These are phyloP conservation scores for Rhizoctonia solani DNA, from an alignment of 1,284 basidiomycete genomes.

Conservation along the genomic window DNA sequence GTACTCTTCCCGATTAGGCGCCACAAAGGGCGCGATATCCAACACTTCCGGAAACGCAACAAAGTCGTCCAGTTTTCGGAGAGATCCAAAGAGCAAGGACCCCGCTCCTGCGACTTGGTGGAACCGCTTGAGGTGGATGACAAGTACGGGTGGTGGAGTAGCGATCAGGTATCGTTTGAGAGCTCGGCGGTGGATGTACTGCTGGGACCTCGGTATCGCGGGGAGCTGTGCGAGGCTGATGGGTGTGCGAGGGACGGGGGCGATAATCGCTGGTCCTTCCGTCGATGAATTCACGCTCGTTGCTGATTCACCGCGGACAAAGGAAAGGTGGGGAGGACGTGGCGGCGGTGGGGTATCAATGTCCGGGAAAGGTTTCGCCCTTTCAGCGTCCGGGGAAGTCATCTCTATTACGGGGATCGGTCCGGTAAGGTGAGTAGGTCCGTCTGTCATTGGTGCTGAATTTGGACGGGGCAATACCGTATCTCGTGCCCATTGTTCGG, in stretches of 20 bases:
- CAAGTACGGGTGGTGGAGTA: slow-evolving; percentile 82
- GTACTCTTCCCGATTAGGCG: slow-evolving; percentile 77
- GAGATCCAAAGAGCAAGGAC: slow-evolving; percentile 53
- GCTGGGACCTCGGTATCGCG: slow-evolving; percentile 55
- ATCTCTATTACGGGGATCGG: slow-evolving; percentile 29
- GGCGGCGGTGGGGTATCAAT: neutral
- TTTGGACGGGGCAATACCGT: slow-evolving; percentile 19
- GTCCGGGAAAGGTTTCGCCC: slow-evolving; percentile 6
- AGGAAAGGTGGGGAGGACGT: no score
- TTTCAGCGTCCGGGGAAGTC: slow-evolving; percentile 29
- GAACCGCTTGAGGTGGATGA: slow-evolving; percentile 93
- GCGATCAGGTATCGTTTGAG: slow-evolving; percentile 94
- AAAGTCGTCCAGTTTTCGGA: slow-evolving; percentile 87
- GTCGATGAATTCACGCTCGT: no score
- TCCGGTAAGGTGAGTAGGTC: neutral
- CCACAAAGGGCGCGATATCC: slow-evolving; percentile 83
- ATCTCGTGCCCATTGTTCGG: slow-evolving; percentile 24
- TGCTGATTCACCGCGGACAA: neutral
- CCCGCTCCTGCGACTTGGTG: slow-evolving; percentile 65
- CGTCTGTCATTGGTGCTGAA: slow-evolving; percentile 29
- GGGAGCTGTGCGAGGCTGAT: slow-evolving; percentile 33
- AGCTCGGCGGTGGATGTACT: slow-evolving; percentile 75
- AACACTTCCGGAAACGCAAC: slow-evolving; percentile 86
- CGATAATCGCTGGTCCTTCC: neutral
- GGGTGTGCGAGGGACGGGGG: slow-evolving; percentile 25